Evolutionary conservation across 1,139 yeast genomes (phyloP), one percentile per base, ranked within the genome.

Genomic region (Lodderomyces margitis): DNA sequence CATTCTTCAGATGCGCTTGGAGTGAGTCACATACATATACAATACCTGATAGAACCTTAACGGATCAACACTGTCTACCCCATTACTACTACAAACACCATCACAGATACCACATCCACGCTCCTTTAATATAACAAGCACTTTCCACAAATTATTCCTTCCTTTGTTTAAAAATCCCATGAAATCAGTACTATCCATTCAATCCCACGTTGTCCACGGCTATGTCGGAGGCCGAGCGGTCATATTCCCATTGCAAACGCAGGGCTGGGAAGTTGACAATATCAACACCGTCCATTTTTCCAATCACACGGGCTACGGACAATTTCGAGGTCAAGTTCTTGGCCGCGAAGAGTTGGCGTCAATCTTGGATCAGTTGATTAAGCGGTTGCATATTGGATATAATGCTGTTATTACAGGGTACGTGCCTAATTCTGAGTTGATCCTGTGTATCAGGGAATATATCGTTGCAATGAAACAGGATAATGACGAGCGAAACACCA

Each of bases 261-360:
- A 61, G 39, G 75, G 75, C 11, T 70, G 75, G 75, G 69, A 68
- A 35, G 75, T 69, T 7, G 75, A 70, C 49, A 59, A 58, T 37
- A 55, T 71, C 34, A 67, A 70, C 47, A 68, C 77, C 3, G 71
- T 68, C 21, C 63, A 68, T 45, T 66, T 65, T 44, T 68, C 74
- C 21, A 70, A 70, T 46, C 76, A 70, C 51, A 70, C 76, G n/a
- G 77, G 75, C 2, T 70, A 70, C 50, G 76, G 76, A 9, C 53
- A 62, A 9, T 64, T 67, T 42, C 51, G 54, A 20, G 77, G 77
- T 2, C 40, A 51, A 11, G 46, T 43, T 38, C 47, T 38, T 23
- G 40, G 24, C 14, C 39, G 42, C 3, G 46, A 43, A 15, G 55
- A 50, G 32, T 37, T 51, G 21, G 39, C 39, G 11, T 40, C 42